phyloP scores from a whole-genome alignment of 257 asterid genomes.

The Eucommia ulmoides region DNA sequence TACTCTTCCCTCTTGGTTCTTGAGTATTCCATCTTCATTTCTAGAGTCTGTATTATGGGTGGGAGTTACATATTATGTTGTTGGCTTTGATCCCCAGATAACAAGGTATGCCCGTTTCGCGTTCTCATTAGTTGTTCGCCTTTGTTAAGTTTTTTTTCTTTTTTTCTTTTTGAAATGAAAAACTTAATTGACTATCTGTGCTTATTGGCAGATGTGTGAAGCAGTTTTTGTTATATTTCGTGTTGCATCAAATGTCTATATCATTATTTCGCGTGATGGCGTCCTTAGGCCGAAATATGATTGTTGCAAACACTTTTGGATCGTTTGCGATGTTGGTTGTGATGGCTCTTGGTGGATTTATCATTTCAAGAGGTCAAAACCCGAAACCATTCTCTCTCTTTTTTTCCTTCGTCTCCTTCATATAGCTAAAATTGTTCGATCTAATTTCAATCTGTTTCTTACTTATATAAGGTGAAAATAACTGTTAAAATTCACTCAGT shows the following conservation, averaged over 20 bases:
- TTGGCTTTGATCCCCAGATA: slow-evolving; percentile 81
- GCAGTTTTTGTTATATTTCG: slow-evolving; percentile 53
- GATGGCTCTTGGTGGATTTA: slow-evolving; percentile 82
- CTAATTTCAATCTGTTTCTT: too few species aligned
- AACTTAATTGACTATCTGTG: too few species aligned
- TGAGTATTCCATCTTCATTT: slow-evolving; percentile 61
- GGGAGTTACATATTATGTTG: slow-evolving; percentile 62
- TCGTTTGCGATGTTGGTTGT: slow-evolving; percentile 75
- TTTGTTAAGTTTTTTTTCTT: background rate
- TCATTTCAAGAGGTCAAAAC: slow-evolving; percentile 65
- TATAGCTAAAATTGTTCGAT: too few species aligned
- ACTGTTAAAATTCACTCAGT: too few species aligned
- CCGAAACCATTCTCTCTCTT: too few species aligned
- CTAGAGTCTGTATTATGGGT: slow-evolving; percentile 72
- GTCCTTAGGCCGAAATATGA: slow-evolving; percentile 70
- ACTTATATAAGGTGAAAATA: too few species aligned
- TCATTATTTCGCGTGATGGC: slow-evolving; percentile 85
- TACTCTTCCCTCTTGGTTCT: slow-evolving; percentile 77
- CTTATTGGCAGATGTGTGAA: slow-evolving; percentile 45
- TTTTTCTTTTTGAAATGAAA: too few species aligned
- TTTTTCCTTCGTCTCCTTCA: background rate
- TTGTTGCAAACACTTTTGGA: slow-evolving; percentile 86
- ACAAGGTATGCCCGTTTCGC: slow-evolving; percentile 29
- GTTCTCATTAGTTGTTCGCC: background rate
- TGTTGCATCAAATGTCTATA: slow-evolving; percentile 82